Evolutionary conservation across 108 stramenopile species (phyloP).

Genomic region (Bacterosira constricta): DNA sequence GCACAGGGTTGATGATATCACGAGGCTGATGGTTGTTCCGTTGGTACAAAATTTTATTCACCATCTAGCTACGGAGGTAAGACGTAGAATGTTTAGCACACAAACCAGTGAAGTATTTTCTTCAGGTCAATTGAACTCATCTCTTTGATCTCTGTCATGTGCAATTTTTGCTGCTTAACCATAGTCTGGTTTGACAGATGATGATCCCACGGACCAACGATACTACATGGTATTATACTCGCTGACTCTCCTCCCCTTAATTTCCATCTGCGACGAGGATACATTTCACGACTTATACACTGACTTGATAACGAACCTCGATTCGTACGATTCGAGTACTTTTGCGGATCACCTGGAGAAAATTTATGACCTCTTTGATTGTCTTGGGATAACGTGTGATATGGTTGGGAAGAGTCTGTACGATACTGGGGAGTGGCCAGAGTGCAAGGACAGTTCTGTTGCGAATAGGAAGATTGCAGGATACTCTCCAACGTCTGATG

Average conservation of each 20-base stretch:
- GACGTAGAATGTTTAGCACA: background rate
- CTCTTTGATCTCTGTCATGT: too few relatives aligned
- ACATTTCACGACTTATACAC: constrained; percentile 21
- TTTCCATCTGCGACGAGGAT: constrained; percentile 42
- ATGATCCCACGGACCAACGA: constrained; percentile 2
- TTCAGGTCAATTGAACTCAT: too few relatives aligned
- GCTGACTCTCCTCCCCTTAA: constrained; percentile 34
- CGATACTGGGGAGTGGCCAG: background rate
- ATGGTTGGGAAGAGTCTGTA: constrained; percentile 16
- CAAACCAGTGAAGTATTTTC: too few relatives aligned
- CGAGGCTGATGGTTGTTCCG: constrained; percentile 56
- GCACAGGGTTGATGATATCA: constrained; percentile 46
- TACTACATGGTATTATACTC: constrained; percentile 42
- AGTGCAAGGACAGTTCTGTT: background rate
- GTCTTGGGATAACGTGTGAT: constrained; percentile 40
- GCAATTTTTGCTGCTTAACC: too few relatives aligned
- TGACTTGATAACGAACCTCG: constrained; percentile 7
- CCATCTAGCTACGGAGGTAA: constrained; percentile 29
- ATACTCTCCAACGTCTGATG: constrained; percentile 28
- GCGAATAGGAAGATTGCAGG: constrained; percentile 19
- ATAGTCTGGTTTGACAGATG: constrained; percentile 11
- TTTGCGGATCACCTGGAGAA: constrained; percentile 9
- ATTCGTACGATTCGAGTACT: background rate
- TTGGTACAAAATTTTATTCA: constrained; percentile 62
- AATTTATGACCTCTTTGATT: constrained; percentile 36